phyloP scores from a whole-genome alignment of 345 rosid species.

The Punica granatum region DNA sequence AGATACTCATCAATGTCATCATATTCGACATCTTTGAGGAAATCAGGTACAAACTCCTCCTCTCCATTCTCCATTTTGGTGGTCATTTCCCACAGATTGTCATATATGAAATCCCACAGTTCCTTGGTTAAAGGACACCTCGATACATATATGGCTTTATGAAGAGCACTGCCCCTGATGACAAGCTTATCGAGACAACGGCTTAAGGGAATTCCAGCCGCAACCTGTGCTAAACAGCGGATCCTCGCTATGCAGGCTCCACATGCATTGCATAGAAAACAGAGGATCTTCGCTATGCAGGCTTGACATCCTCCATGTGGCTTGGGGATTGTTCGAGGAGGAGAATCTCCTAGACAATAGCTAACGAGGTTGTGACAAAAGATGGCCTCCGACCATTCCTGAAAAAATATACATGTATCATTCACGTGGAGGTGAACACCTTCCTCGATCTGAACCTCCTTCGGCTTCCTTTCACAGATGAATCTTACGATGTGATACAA shows the following conservation, averaged over 20 bases:
- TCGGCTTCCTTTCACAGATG: too few species aligned
- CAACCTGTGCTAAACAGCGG: too few species aligned
- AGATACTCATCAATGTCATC: conserved; percentile 50
- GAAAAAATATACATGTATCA: too few species aligned
- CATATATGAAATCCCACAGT: conserved; percentile 46
- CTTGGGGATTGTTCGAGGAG: conserved; percentile 20
- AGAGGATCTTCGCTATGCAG: neutral
- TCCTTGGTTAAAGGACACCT: conserved; percentile 32
- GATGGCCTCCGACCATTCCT: conserved; percentile 51
- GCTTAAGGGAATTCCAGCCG: neutral
- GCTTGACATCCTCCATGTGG: neutral
- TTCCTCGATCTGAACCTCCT: too few species aligned
- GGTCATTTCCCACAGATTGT: conserved; percentile 32
- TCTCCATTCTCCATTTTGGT: too few species aligned
- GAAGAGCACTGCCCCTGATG: neutral
- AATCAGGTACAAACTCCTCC: neutral
- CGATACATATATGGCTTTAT: conserved; percentile 22
- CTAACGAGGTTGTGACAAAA: conserved; percentile 40
- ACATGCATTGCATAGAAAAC: too few species aligned
- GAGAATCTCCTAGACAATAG: conserved; percentile 29
- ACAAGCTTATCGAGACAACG: neutral
- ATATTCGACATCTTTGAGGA: conserved; percentile 14
- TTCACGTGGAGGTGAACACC: too few species aligned
- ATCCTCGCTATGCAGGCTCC: neutral
- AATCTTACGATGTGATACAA: too few species aligned